phyloP scores from a whole-genome alignment of 2,329 filamentous ascomycete genomes.

The Coniochaeta prunicola region DNA sequence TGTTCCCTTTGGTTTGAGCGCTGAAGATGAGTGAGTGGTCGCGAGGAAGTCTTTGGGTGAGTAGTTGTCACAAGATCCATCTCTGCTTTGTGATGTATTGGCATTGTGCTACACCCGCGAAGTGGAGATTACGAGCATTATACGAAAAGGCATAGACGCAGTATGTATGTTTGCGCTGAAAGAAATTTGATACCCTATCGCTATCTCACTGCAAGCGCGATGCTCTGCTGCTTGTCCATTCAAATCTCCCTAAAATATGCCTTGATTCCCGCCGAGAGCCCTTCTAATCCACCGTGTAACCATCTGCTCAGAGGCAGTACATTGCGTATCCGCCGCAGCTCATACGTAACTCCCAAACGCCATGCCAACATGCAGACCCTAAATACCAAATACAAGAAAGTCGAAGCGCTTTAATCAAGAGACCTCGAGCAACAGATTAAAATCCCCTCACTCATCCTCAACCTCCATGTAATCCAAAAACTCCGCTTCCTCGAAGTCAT shows the following conservation, averaged over 20 bases:
- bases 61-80: neutral
- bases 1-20: neutral
- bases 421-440: no score
- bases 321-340: neutral
- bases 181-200: neutral
- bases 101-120: neutral
- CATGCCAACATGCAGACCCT: conserved; percentile 1
- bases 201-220: neutral
- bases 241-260: neutral
- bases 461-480: conserved; percentile 36
- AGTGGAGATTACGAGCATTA: neutral
- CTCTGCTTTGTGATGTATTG: neutral
- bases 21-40: conserved; percentile 2
- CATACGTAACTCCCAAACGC: conserved; percentile 7
- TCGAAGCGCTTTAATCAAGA: neutral
- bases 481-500: conserved; percentile 63
- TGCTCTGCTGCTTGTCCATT: neutral
- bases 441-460: neutral
- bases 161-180: neutral
- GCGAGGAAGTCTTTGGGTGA: neutral
- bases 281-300: neutral
- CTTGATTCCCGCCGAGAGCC: neutral
- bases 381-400: neutral
- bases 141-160: no score
- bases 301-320: neutral